These are phyloP conservation scores for Adansonia grandidieri DNA, from an alignment of 441 rosid species.

Conservation along the genomic window DNA sequence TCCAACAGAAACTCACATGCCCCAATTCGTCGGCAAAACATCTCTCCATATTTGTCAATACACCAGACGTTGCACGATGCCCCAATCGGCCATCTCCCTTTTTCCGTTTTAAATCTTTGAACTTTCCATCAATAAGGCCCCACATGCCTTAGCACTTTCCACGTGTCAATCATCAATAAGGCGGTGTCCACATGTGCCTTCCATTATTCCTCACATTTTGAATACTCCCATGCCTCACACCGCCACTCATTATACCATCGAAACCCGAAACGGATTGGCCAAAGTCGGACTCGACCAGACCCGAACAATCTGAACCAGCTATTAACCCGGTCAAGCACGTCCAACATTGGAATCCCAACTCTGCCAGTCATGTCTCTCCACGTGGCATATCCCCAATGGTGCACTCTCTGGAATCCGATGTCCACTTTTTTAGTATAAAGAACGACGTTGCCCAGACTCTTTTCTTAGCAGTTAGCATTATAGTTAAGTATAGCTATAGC, in stretches of 20 bases:
- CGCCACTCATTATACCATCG: slow-evolving; percentile 28
- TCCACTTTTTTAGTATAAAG: slow-evolving; percentile 54
- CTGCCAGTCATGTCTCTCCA: slow-evolving; percentile 40
- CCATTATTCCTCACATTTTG: slow-evolving; percentile 21
- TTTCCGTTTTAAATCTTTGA: neutral
- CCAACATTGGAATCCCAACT: slow-evolving; percentile 43
- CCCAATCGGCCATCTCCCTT: neutral
- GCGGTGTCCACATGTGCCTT: slow-evolving; percentile 32
- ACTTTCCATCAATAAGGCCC: neutral
- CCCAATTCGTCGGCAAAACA: neutral
- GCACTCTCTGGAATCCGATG: slow-evolving; percentile 74
- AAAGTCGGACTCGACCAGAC: slow-evolving; percentile 8
- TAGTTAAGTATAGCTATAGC: neutral
- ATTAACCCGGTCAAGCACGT: slow-evolving; percentile 37
- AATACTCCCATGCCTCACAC: slow-evolving; percentile 22
- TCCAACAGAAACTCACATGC: slow-evolving; percentile 23
- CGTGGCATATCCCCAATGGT: slow-evolving; percentile 50
- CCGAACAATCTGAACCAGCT: neutral
- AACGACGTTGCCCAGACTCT: slow-evolving; percentile 30
- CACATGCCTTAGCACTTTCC: neutral
- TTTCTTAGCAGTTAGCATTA: slow-evolving; percentile 19
- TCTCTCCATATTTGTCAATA: neutral
- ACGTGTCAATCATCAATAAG: slow-evolving; percentile 33
- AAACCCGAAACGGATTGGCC: neutral
- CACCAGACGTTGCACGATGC: neutral